Base-by-base conservation (phyloP, 805 yeast genomes). In the Saccharomyces eubayanus region DNA sequence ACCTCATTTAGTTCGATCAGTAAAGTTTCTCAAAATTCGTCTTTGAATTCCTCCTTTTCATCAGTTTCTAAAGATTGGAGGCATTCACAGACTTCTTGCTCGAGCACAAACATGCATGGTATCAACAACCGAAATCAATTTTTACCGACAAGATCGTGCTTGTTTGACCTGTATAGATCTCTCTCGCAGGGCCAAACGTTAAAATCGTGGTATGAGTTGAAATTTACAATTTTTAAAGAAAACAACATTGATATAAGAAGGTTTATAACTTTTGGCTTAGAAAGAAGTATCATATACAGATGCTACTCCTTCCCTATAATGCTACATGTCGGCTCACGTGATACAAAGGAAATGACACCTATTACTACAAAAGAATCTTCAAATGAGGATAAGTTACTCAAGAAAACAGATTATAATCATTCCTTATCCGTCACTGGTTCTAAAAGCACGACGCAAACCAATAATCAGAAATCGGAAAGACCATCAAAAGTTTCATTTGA, bases 211-310 rank as follows among this genome's bases (percentile, higher is more conserved):
- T 88, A 82, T 65, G 62, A 77, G 28, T 86, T 82, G 55, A 84
- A 94, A 63, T 74, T 74, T 43, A 78, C 78, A 48, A 70, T 72
- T 3, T 72, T 94, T 16, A 63, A 71, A 27, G 59, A 58, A 16
- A 67, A 72, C 28, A 78, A 82, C 57, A 81, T 95, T 46, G 99
- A 94, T 68, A 74, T 94, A 3, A 76, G 98, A 57, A 73, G 96
- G 52, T 88, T 94, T 61, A 74, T 94, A 21, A 82, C 90, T 20
- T 94, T 91, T 74, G 99, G 99, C 0, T 77, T 89, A 2, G 73
- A 89, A 27, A 79, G 89, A 56, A 89, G 96, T 0, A 63, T 94
- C 5, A 85, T 95, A 8, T 90, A 90, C 65, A 72, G 97, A 51
- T 87, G 90, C 1, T 79, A 86, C 53, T 74, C 90, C 21, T 88